Conservation (phyloP, 164 flowering plant species). For the Aristolochia contorta region DNA sequence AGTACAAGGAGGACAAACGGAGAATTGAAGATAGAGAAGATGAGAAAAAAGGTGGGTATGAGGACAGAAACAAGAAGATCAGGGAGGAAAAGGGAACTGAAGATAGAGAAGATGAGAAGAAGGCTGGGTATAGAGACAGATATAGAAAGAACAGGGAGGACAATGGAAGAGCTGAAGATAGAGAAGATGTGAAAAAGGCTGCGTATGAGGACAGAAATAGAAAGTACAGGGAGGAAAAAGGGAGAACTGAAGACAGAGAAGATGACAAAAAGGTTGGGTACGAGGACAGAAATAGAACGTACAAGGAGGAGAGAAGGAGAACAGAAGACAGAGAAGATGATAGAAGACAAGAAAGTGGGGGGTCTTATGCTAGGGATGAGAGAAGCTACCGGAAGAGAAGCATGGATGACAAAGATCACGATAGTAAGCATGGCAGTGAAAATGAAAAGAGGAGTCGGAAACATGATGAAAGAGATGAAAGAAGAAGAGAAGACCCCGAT, state of each 20-base stretch:
- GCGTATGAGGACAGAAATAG: background rate
- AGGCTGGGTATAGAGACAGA: no score
- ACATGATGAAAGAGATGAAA: no score
- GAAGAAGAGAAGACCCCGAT: background rate
- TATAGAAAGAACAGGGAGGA: no score
- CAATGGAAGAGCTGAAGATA: no score
- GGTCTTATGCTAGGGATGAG: slow-evolving; percentile 12
- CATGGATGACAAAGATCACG: slow-evolving; percentile 2
- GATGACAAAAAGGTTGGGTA: background rate
- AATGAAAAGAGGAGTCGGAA: slow-evolving; percentile 8
- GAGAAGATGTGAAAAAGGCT: no score
- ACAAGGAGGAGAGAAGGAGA: slow-evolving; percentile 2
- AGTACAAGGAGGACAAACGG: no score
- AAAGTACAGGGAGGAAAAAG: background rate
- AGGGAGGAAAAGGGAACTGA: no score
- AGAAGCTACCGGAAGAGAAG: slow-evolving; percentile 9
- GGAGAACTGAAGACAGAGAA: slow-evolving; percentile 14
- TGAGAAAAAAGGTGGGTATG: no score
- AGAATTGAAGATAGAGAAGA: no score
- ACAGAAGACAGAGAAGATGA: slow-evolving; percentile 10
- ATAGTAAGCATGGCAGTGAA: slow-evolving; percentile 5
- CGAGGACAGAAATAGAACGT: background rate
- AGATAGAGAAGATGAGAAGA: no score
- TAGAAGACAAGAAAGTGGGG: slow-evolving; percentile 3
- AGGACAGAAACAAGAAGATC: no score